Base-by-base conservation (phyloP, 257 asterid genomes). In the Przewalskia tangutica region DNA sequence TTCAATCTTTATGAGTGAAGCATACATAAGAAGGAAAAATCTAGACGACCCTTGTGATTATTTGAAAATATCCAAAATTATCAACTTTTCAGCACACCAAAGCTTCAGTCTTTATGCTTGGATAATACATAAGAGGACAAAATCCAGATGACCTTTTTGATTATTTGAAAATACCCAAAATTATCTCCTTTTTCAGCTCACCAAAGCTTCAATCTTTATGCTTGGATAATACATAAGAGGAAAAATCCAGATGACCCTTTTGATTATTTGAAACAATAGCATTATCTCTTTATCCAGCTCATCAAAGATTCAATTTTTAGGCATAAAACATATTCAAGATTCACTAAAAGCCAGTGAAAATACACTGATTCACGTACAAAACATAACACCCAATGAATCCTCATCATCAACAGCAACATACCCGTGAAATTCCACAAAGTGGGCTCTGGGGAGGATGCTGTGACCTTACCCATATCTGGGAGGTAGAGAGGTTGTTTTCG, bases 221-320 rank as follows among this genome's bases (percentile, higher is more conserved):
- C 32, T 14, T 94, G 98, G 76, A 94, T 88, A 78, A 87, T 84
- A 86, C 97, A 94, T 2, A 93, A 85, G 34, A 93, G 83, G 44
- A 85, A 90, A 85, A 93, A 93, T 48, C 93, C 93, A 56, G 90
- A 81, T 18, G 91, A 92, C 67, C 82, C 92, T 94, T 86, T 82
- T 82, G 63, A 56, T 81, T 40, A 73, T 54, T 40, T 66, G 58
- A 59, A 34, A n/a, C 17, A 38, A 38, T 38, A 68, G 5, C 53
- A 68, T 40, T n/a, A 58, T 58, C 54, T 68, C 53, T 34, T 56
- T 50, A 54, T 17, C 64, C 58, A 64, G 34, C 6, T 63, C 84
- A 27, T 83, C 71, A 86, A 82, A 85, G 86, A 82, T 82, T 78
- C 68, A 70, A 83, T 42, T 81, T 84, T 81, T 80, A 88, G 42